Conservation (phyloP, 441 rosid genomes). For the Pelargonium australe region DNA sequence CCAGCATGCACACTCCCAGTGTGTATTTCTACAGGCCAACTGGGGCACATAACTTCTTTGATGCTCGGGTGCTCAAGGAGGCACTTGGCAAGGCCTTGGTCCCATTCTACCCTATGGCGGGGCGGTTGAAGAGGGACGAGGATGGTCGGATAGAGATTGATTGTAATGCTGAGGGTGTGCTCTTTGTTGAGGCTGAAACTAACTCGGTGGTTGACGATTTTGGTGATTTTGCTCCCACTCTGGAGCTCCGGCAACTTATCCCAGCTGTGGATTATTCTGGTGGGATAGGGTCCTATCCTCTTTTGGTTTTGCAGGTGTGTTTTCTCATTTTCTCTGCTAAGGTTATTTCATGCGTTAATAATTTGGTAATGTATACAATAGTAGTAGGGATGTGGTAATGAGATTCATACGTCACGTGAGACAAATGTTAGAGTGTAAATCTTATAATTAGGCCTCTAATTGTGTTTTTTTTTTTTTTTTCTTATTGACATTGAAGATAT, state of each 20-base stretch:
- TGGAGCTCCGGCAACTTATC: constrained; percentile 21
- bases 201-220: constrained; percentile 21
- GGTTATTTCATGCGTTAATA: not conserved
- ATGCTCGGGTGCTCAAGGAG: constrained; percentile 27
- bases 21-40: constrained; percentile 27
- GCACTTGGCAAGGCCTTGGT: constrained; percentile 37
- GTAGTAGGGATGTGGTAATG: not conserved
- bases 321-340: not conserved
- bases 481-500: no score
- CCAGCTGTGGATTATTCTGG: constrained; percentile 21
- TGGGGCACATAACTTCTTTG: constrained; percentile 24
- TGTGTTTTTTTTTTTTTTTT: no score
- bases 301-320: constrained; percentile 77
- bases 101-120: constrained; percentile 36
- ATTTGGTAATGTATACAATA: not conserved
- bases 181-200: constrained; percentile 35
- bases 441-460: no score
- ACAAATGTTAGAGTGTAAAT: no score
- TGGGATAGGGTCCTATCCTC: constrained; percentile 44
- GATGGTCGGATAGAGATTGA: constrained; percentile 28
- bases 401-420: no score
- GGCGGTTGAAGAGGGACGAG: constrained; percentile 29
- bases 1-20: constrained; percentile 7
- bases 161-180: constrained; percentile 32
- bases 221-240: constrained; percentile 19